Conservation (phyloP, 2,329 filamentous ascomycete genomes). For the Ophiostoma tasmaniense region DNA sequence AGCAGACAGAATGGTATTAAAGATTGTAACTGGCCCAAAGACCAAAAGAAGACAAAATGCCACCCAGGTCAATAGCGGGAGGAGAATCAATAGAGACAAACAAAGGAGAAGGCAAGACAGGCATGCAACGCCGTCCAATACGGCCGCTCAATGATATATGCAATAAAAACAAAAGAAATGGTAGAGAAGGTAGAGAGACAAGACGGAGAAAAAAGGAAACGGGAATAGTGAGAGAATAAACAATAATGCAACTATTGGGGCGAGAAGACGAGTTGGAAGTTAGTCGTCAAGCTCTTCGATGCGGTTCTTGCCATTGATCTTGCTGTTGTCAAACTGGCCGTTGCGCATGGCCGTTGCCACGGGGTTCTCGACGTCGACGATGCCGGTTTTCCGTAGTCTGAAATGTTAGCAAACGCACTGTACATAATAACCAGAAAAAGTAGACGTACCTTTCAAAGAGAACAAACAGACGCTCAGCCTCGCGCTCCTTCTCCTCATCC, state of each 20-base stretch:
- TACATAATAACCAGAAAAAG: background rate
- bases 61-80: background rate
- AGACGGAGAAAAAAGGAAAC: background rate
- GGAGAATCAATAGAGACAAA: background rate
- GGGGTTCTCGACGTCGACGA: constrained; percentile 72
- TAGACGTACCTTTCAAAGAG: constrained; percentile 69
- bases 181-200: background rate
- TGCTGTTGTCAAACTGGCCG: constrained; percentile 64
- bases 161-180: background rate
- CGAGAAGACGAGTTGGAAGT: background rate
- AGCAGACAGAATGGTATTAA: background rate
- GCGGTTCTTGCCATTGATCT: constrained; percentile 52
- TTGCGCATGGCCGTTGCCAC: constrained; percentile 60
- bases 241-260: background rate
- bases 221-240: background rate
- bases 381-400: constrained; percentile 62
- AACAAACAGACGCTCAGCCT: constrained; percentile 83
- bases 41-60: background rate
- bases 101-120: background rate
- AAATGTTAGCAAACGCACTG: constrained; percentile 4
- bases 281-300: constrained; percentile 35
- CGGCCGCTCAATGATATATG: constrained; percentile 2
- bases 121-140: background rate
- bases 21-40: background rate
- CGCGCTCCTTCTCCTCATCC: constrained; percentile 80